A percentile compares a stretch with the other conserved stretches of the same genome.
These are phyloP conservation scores for Aureobasidium sp. DNA, from an alignment of 2,329 filamentous ascomycete species.

Conservation along the genomic window DNA sequence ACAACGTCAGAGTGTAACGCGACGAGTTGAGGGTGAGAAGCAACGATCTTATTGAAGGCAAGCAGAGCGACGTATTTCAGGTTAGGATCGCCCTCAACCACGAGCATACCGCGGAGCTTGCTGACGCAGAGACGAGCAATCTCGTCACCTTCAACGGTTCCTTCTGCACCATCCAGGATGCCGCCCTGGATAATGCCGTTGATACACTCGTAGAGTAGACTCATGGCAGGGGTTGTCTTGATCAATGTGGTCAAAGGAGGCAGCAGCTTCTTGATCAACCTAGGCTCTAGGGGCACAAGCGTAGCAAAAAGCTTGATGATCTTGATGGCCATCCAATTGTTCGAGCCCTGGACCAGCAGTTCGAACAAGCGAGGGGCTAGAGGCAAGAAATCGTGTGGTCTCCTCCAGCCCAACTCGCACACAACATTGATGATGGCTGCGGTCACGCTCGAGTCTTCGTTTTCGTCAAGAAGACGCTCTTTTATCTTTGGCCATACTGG, in stretches of 20 bases:
- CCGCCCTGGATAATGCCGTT: constrained; percentile 97
- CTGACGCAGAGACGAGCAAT: constrained; percentile 86
- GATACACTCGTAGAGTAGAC: constrained; percentile 95
- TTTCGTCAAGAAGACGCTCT: constrained; percentile 80
- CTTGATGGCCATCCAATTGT: constrained; percentile 99
- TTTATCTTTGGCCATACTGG: constrained; percentile 97
- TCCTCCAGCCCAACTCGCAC: constrained; percentile 88
- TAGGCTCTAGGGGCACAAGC: constrained; percentile 82
- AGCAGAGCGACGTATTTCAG: constrained; percentile 94
- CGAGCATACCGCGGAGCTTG: constrained; percentile 89
- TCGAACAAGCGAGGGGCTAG: constrained; percentile 88
- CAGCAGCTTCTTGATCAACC: constrained; percentile 81
- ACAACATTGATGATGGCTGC: constrained; percentile 95
- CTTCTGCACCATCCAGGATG: constrained; percentile 75
- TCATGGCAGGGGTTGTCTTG: constrained; percentile 92
- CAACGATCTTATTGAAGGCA: constrained; percentile 90
- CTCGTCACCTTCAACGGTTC: constrained; percentile 75
- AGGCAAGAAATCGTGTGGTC: constrained; percentile 87
- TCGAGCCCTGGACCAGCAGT: constrained; percentile 79
- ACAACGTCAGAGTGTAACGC: constrained; percentile 93
- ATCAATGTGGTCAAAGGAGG: constrained; percentile 90
- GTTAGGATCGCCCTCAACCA: constrained; percentile 88
- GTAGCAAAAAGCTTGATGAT: constrained; percentile 97
- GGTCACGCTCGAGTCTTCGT: constrained; percentile 86
- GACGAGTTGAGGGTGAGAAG: constrained; percentile 80